A percentile compares a stretch with the other conserved stretches of the same genome.
phyloP scores from a whole-genome alignment of 345 rosid genomes.

The Noccaea bulbosa region DNA sequence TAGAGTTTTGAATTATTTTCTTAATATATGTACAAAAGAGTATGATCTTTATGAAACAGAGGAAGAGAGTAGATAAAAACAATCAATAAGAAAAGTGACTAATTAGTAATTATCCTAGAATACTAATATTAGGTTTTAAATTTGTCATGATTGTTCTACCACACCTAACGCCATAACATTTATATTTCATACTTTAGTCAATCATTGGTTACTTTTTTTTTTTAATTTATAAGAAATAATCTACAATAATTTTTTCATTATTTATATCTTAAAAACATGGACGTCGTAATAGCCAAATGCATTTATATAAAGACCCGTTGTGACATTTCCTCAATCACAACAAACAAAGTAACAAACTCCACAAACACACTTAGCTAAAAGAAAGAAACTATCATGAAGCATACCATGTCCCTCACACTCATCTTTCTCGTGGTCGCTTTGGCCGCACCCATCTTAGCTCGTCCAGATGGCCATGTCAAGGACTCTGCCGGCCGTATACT shows the following conservation, averaged over 20 bases:
- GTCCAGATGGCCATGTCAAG: constrained; percentile 25
- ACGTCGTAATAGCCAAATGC: not conserved
- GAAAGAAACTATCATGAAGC: not conserved
- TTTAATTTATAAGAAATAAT: no score
- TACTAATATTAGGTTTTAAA: not conserved
- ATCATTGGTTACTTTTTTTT: not conserved
- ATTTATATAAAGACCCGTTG: not conserved
- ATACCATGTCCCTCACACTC: not conserved
- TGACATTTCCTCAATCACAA: not conserved
- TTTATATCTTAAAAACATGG: not conserved
- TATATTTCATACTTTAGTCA: not conserved
- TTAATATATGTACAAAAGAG: no score
- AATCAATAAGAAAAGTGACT: no score
- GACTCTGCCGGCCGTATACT: constrained; percentile 25
- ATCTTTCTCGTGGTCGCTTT: constrained; percentile 22
- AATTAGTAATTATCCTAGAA: no score
- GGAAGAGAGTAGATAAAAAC: no score
- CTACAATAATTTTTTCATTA: not conserved
- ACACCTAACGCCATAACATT: not conserved
- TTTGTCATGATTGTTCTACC: not conserved
- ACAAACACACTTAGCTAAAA: not conserved
- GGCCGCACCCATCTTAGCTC: constrained; percentile 19
- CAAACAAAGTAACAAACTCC: not conserved
- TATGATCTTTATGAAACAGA: no score
- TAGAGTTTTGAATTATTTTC: no score